Base-by-base conservation (phyloP, 192 early-diverging fungal genomes). In the Coemansia pectinata region DNA sequence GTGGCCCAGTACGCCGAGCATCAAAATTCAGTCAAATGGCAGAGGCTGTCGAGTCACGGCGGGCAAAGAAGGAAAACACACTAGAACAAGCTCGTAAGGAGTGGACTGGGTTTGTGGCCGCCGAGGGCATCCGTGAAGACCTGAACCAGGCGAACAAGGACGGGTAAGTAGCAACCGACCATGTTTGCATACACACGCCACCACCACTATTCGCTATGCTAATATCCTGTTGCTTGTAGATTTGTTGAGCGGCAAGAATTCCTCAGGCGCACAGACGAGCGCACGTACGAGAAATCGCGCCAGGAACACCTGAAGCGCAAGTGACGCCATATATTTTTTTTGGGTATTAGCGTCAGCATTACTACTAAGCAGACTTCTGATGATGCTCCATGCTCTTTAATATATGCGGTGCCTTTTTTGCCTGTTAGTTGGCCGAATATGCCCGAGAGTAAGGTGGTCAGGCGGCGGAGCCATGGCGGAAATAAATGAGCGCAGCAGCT, bases 71-170 rank as follows among this genome's bases (percentile, higher is more conserved):
- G 31, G 76, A 74, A 27, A 83, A 75, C 59, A 83, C 81, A 45
- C 47, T 83, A 67, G 81, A 83, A 17, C 52, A 55, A 11, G 81
- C 81, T 23, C 72, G 81, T 52, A 71, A 65, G 44, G 69, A 77
- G 65, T 83, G 81, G 81, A 67, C 70, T 4, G 76, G 81, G 19
- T 83, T 83, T 66, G 81, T 83, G 11, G 66, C 55, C 0, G 48
- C 60, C 14, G 69, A 75, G 68, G 81, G 81, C 5, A 73, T 84
- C 55, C 76, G 81, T 45, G 81, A 78, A 3, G 81, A 84, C 14
- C 68, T 84, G n/a, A 65, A 78, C 61, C 72, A 67, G 61, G 76
- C 81, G 3, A 84, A 84, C 65, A 84, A 84, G 73, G 81, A 84
- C 62, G 81, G 81, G 60, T 83, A 70, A 55, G 70, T 64, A 36